These are phyloP conservation scores for Sclerospora graminicola DNA, from an alignment of 352 stramenopile species.

Conservation along the genomic window DNA sequence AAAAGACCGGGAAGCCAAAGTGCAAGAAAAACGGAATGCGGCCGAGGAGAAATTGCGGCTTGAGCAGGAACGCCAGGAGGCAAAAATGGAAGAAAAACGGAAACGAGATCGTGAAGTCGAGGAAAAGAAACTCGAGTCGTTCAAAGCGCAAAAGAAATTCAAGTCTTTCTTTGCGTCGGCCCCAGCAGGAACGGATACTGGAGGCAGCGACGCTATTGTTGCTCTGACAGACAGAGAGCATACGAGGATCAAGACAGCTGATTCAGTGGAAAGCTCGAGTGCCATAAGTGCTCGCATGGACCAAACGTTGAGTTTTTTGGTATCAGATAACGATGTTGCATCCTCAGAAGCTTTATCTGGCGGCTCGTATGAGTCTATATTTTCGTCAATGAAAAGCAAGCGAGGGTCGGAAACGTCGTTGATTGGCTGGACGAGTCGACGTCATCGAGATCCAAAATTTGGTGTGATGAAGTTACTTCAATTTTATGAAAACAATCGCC, in stretches of 20 bases:
- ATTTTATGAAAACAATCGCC: slow-evolving; percentile 77
- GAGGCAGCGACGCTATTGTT: slow-evolving; percentile 8
- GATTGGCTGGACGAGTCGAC: slow-evolving; percentile 38
- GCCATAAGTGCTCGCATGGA: slow-evolving; percentile 52
- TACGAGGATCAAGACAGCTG: background rate
- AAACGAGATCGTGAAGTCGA: slow-evolving; percentile 42
- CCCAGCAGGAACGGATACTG: slow-evolving; percentile 1
- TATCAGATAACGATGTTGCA: background rate
- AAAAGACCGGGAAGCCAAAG: slow-evolving; percentile 41
- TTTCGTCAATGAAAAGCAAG: slow-evolving; percentile 20
- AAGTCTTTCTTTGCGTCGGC: slow-evolving; percentile 39
- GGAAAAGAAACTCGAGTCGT: slow-evolving; percentile 17
- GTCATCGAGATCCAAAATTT: slow-evolving; percentile 40
- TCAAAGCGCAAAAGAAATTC: slow-evolving; percentile 57
- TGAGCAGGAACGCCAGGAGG: slow-evolving; percentile 52
- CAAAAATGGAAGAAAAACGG: slow-evolving; percentile 53
- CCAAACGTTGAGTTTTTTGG: slow-evolving; percentile 19
- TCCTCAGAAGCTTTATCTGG: background rate
- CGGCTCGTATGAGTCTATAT: slow-evolving; percentile 8
- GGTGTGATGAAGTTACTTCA: slow-evolving; percentile 82
- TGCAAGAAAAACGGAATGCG: slow-evolving; percentile 43
- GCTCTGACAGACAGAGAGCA: slow-evolving; percentile 13
- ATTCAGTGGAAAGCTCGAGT: slow-evolving; percentile 5
- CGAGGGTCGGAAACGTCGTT: slow-evolving; percentile 6
- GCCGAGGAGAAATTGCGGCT: slow-evolving; percentile 49